A percentile compares a stretch with the other conserved stretches of the same genome.
Evolutionary conservation across 2,329 filamentous ascomycete species (phyloP).

Genomic region (Diplodia intermedia): DNA sequence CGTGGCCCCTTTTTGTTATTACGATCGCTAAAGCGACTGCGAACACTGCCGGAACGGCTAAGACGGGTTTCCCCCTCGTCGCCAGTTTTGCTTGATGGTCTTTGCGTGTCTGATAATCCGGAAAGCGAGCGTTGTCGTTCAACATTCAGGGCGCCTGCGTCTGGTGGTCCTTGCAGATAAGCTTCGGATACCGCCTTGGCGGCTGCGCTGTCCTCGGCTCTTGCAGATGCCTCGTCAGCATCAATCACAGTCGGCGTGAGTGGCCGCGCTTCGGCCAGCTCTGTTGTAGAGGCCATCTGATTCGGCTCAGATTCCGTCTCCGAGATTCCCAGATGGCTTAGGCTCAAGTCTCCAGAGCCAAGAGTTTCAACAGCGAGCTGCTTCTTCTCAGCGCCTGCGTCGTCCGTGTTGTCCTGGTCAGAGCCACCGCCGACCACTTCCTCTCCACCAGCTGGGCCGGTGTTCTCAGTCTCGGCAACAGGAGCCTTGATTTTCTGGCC

Average conservation of each 20-base stretch:
- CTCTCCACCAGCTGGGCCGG: constrained; percentile 46
- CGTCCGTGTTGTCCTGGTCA: constrained; percentile 33
- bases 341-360: constrained; percentile 84
- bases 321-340: constrained; percentile 84
- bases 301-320: constrained; percentile 65
- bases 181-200: constrained; percentile 67
- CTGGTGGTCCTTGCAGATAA: constrained; percentile 55
- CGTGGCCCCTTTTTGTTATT: constrained; percentile 52
- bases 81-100: constrained; percentile 69
- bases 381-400: constrained; percentile 47
- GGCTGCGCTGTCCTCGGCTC: constrained; percentile 65
- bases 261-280: constrained; percentile 52
- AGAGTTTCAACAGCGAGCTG: constrained; percentile 86
- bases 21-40: constrained; percentile 60
- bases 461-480: constrained; percentile 39
- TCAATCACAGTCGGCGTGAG: constrained; percentile 44
- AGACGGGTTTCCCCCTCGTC: constrained; percentile 62
- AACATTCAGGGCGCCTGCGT: constrained; percentile 41
- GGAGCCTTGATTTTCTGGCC: constrained; percentile 53
- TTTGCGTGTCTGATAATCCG: constrained; percentile 45
- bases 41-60: constrained; percentile 60
- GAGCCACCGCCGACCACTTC: constrained; percentile 51
- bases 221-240: constrained; percentile 61
- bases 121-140: constrained; percentile 51
- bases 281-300: constrained; percentile 64